A percentile compares a stretch with the other conserved stretches of the same genome.
Conservation (phyloP, 768 basidiomycete species). For the Psilocybe tampanensis region DNA sequence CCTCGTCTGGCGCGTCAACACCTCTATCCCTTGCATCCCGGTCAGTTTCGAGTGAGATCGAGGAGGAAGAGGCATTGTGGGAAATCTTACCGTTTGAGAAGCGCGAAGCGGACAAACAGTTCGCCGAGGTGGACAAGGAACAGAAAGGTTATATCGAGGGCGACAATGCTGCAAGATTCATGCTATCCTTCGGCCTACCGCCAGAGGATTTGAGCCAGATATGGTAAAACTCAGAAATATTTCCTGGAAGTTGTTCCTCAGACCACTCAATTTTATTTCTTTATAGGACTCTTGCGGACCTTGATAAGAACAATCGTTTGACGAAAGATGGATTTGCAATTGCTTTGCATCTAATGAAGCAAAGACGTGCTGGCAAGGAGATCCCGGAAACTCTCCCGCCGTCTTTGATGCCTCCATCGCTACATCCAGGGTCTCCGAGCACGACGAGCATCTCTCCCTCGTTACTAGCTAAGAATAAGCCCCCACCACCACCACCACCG, state of each 20-base stretch:
- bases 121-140: constrained; percentile 30
- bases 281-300: constrained; percentile 35
- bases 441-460: constrained; percentile 4
- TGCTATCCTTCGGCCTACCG: constrained; percentile 33
- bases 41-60: background rate
- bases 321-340: constrained; percentile 40
- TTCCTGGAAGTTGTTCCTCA: no score
- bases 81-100: constrained; percentile 29
- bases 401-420: constrained; percentile 33
- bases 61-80: constrained; percentile 20
- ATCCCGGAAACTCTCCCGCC: constrained; percentile 34
- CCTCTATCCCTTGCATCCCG: background rate
- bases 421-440: constrained; percentile 4
- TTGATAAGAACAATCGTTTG: constrained; percentile 35
- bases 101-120: constrained; percentile 31
- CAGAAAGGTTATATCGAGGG: constrained; percentile 33
- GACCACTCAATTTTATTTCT: no score
- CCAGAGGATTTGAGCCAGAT: constrained; percentile 38
- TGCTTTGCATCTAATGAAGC: constrained; percentile 37
- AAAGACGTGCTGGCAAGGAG: constrained; percentile 31
- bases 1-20: background rate
- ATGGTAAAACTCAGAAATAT: constrained; percentile 31
- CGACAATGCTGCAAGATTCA: constrained; percentile 33
- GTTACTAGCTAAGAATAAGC: constrained; percentile 9
- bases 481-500: constrained; percentile 17